phyloP scores from a whole-genome alignment of 805 yeast genomes.

The Kockiozyma suomiensis region DNA sequence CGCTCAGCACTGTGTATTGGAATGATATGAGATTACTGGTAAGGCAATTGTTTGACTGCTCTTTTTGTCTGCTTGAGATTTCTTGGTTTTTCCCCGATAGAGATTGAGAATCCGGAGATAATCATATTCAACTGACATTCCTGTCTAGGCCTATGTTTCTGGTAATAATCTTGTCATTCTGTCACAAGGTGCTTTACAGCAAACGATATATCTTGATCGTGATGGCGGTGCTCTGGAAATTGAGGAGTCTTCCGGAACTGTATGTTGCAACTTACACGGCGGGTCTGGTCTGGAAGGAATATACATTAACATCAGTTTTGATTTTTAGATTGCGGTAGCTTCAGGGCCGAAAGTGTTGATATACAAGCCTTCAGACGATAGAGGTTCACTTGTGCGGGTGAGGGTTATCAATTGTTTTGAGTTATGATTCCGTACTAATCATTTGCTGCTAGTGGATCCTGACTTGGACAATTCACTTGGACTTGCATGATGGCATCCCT shows the following conservation, averaged over 20 bases:
- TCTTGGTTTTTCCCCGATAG: no score
- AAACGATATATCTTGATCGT: conserved; percentile 69
- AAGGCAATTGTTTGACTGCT: conserved; percentile 28
- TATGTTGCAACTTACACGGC: no score
- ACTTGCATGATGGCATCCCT: conserved; percentile 31
- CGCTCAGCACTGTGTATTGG: conserved; percentile 68
- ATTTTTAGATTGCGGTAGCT: conserved; percentile 31
- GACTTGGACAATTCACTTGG: conserved; percentile 28
- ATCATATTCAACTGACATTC: no score
- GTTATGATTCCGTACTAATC: neutral
- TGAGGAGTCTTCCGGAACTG: conserved; percentile 57
- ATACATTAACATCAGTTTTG: neutral
- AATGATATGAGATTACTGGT: conserved; percentile 59
- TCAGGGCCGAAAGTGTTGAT: conserved; percentile 32
- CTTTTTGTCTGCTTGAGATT: neutral
- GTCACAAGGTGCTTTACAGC: conserved; percentile 59
- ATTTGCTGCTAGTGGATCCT: conserved; percentile 23
- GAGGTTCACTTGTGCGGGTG: conserved; percentile 16
- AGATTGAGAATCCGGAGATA: no score
- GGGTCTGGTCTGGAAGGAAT: no score
- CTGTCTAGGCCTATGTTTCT: conserved; percentile 65
- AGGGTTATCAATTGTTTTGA: neutral
- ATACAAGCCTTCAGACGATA: conserved; percentile 20
- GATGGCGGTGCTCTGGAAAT: conserved; percentile 72
- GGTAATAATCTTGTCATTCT: conserved; percentile 81